These are phyloP conservation scores for Monosporozyma solicola DNA, from an alignment of 805 yeast species.

Conservation along the genomic window DNA sequence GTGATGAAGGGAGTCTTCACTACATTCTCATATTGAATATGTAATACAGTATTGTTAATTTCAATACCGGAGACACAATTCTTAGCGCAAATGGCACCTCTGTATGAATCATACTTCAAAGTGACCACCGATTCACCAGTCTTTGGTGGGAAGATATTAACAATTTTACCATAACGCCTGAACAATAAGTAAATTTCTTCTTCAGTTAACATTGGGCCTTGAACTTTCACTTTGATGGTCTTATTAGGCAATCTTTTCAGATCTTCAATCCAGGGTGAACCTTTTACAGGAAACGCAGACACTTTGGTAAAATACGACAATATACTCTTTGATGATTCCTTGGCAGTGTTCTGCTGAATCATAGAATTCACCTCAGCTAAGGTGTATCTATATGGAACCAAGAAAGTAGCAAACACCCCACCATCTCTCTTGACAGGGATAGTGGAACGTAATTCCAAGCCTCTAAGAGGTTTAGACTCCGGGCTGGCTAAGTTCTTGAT, in stretches of 20 bases:
- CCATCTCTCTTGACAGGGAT: constrained; percentile 78
- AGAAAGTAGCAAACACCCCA: constrained; percentile 81
- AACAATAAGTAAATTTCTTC: constrained; percentile 65
- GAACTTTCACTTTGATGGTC: constrained; percentile 56
- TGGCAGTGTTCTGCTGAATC: constrained; percentile 40
- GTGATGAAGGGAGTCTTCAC: constrained; percentile 43
- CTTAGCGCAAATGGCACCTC: constrained; percentile 77
- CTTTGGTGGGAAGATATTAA: constrained; percentile 56
- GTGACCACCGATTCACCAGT: constrained; percentile 40
- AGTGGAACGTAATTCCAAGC: constrained; percentile 45
- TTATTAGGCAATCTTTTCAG: constrained; percentile 66
- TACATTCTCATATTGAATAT: constrained; percentile 62
- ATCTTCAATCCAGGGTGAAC: constrained; percentile 95
- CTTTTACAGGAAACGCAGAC: constrained; percentile 66
- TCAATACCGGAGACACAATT: constrained; percentile 81
- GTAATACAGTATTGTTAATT: constrained; percentile 56
- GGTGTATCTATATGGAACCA: constrained; percentile 44
- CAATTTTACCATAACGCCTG: constrained; percentile 78
- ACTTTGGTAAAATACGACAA: constrained; percentile 41
- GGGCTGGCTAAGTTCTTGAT: constrained; percentile 35
- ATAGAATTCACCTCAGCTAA: constrained; percentile 44
- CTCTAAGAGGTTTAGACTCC: constrained; percentile 28
- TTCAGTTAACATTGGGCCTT: constrained; percentile 75
- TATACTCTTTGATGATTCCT: constrained; percentile 31
- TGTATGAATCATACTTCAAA: constrained; percentile 45